Conservation (phyloP, 2,329 filamentous ascomycete genomes). For the Blastomyces silverae region DNA sequence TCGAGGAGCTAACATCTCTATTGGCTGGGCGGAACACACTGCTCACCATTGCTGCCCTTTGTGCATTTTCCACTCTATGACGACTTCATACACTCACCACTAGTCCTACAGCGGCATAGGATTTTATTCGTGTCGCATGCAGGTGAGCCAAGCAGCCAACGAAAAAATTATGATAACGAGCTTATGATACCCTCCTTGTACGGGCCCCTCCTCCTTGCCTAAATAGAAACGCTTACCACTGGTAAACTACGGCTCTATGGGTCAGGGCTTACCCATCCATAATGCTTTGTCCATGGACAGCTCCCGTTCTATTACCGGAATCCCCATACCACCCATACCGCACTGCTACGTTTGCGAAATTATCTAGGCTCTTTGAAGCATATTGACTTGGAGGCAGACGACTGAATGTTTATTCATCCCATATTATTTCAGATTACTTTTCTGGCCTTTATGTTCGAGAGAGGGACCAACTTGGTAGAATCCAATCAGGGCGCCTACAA, state of each 20-base stretch:
- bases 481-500: neutral
- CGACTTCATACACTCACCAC: neutral
- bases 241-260: neutral
- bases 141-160: neutral
- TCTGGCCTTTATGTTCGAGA: neutral
- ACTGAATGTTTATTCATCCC: neutral
- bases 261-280: neutral
- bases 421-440: neutral
- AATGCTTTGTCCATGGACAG: neutral
- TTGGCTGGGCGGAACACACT: neutral
- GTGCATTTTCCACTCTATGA: neutral
- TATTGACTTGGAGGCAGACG: neutral
- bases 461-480: neutral
- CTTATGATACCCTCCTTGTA: neutral
- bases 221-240: neutral
- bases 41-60: neutral
- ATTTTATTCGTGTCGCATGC: neutral
- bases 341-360: neutral
- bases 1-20: neutral
- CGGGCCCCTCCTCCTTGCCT: neutral
- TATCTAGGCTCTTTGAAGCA: neutral
- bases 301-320: neutral
- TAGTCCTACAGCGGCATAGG: neutral
- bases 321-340: neutral
- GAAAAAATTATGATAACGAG: neutral